Percentiles rank a stretch among this genome's conserved stretches.
Conservation (phyloP, 257 asterid genomes). For the Solanum piurae region DNA sequence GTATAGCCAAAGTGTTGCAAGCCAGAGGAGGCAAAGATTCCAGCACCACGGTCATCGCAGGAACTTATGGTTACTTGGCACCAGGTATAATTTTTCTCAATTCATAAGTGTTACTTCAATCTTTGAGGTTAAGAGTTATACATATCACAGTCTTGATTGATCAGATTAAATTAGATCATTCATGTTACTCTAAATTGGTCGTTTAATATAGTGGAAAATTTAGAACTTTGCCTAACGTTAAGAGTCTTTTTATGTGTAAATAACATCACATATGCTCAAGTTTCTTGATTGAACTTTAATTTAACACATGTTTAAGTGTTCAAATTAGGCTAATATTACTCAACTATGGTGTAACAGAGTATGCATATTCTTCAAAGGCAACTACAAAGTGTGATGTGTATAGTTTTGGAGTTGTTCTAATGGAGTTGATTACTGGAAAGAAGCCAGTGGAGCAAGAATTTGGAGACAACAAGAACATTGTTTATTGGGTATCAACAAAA, state of each 20-base stretch:
- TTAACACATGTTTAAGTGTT: neutral
- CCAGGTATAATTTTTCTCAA: slow-evolving; percentile 43
- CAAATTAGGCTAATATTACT: neutral
- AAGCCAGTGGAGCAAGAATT: slow-evolving; percentile 77
- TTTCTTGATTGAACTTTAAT: neutral
- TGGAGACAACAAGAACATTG: slow-evolving; percentile 81
- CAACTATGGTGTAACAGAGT: slow-evolving; percentile 29
- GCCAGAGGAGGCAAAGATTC: slow-evolving; percentile 69
- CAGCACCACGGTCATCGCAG: slow-evolving; percentile 59
- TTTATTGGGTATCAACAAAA: slow-evolving; percentile 59
- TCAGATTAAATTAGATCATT: neutral
- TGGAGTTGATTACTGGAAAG: slow-evolving; percentile 88
- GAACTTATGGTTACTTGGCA: slow-evolving; percentile 93
- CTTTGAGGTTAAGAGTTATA: neutral
- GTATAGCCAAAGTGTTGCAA: slow-evolving; percentile 81
- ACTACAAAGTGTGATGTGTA: slow-evolving; percentile 86
- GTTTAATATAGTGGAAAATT: too few relatives aligned
- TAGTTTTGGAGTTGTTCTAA: slow-evolving; percentile 81
- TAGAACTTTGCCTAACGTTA: neutral
- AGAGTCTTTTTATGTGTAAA: neutral
- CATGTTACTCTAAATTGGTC: neutral
- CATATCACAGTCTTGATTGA: neutral
- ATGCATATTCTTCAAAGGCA: slow-evolving; percentile 88
- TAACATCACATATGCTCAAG: neutral
- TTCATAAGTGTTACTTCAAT: neutral